Base-by-base conservation (phyloP, 2,329 filamentous ascomycete species). In the Penicillium sclerotiorum region DNA sequence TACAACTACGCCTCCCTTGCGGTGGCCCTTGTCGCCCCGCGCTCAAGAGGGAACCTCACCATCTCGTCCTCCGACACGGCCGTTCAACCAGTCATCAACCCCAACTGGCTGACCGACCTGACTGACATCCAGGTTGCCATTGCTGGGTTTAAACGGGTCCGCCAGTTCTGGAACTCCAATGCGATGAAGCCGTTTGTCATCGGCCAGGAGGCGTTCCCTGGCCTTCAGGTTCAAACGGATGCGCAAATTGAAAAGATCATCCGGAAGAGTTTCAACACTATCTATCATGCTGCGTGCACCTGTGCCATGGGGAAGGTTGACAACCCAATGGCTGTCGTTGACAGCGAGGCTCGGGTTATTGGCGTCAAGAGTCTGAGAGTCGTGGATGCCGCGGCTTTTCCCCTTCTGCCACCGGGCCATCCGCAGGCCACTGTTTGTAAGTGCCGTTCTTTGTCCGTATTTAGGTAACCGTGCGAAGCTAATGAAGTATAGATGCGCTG, bases 1-100 rank as follows among this genome's bases (percentile, higher is more conserved):
- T 20, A 21, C 7, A 20, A 37, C 8, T 37, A 37, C 20, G 35
- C n/a, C 3, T 13, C n/a, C 11, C 8, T 21, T 20, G 8, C 35
- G 8, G 12, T 18, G 3, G 35, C 17, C 3, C 35, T 67, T 2
- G 45, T 64, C 2, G 44, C 75, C 0, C 71, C 75, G 1, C 50
- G 70, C 0, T 78, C 76, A 1, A 69, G 74, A 0, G 77, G 77
- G 1, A 78, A 69, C 30, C 63, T 80, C 2, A 75, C 70, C 0
- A 63, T 80, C 15, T 42, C 42, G 3, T 65, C 60, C 0, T 44
- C 45, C 8, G 53, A 62, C 35, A 62, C 56, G 0, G 49, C 55
- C 0, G 68, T 72, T n/a, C 53, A 60, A 0, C 78, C 78, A 0
- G 53, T 73, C 7, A 73, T 80, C 48, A 68, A 79, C 54, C 75